Base-by-base conservation (phyloP, 495 filamentous ascomycete species). In the Trichocladium antarcticum region DNA sequence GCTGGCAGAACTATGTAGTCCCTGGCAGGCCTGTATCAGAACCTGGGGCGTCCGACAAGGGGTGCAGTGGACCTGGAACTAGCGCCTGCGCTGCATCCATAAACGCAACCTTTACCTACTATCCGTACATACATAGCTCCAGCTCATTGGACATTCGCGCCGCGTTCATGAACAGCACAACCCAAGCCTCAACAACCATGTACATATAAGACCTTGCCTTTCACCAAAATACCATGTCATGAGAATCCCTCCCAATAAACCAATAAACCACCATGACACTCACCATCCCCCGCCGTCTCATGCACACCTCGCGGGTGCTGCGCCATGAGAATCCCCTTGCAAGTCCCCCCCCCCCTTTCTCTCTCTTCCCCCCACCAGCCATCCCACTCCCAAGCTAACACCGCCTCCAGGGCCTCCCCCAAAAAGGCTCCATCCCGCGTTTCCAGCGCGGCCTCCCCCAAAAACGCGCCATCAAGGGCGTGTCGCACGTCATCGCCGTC, bases 261-360 rank as follows among this genome's bases (percentile, higher is more conserved):
- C 19, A n/a, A n/a, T 17, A 45, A 19, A 37, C 47, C 45, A 57
- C 47, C 39, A 80, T 82, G 77, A 76, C 65, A 55, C 68, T 63
- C 20, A 51, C 53, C 3, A 45, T 45, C n/a, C 41, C 40, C 48
- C 73, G 74, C 50, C 74, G 74, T 50, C 64, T 82, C 34, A 81
- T 94, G 52, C 86, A 85, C 10, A 80, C 81, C 0, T 57, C 79
- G 20, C 66, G 77, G 40, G 52, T 57, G 14, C 71, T 89, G 6
- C 72, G 68, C n/a, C 90, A 97, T 84, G 89, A 95, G 42, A 96
- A 95, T 58, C 90, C 90, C 1, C 65, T 95, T 62, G 90, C 94
- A 69, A 47, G 48, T 38, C 35, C 24, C 45, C 10, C 11, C 15
- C 21, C 39, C n/a, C 27, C 15, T n/a, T 15, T 32, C 19, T n/a